phyloP scores from a whole-genome alignment of 805 yeast species.

The Tetrapisispora fleetii region DNA sequence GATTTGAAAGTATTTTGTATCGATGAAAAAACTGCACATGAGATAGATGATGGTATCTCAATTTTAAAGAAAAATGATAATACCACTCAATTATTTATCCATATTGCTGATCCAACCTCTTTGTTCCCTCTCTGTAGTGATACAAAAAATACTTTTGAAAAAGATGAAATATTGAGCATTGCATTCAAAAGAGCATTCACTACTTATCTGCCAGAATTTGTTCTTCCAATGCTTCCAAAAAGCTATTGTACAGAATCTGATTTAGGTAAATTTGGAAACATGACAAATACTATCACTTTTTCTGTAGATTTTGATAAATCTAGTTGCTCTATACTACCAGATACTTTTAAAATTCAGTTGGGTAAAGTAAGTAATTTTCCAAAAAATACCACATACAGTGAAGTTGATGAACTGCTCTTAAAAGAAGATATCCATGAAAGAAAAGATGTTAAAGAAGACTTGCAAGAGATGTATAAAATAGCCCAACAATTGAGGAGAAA shows the following conservation, averaged over 20 bases:
- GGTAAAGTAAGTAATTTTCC: slow-evolving; percentile 39
- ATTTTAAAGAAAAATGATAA: slow-evolving; percentile 31
- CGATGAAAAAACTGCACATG: slow-evolving; percentile 71
- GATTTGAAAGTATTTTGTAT: slow-evolving; percentile 64
- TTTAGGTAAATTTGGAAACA: slow-evolving; percentile 34
- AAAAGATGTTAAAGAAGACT: slow-evolving; percentile 20
- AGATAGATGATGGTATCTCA: slow-evolving; percentile 89
- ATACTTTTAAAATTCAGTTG: slow-evolving; percentile 30
- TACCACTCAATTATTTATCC: slow-evolving; percentile 46
- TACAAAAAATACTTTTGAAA: neutral
- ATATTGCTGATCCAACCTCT: slow-evolving; percentile 83
- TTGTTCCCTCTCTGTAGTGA: slow-evolving; percentile 33
- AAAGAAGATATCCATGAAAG: slow-evolving; percentile 1
- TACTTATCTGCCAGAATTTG: slow-evolving; percentile 59
- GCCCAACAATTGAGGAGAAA: slow-evolving; percentile 12
- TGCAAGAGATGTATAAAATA: slow-evolving; percentile 28
- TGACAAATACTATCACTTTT: slow-evolving; percentile 42
- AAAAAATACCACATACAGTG: slow-evolving; percentile 44
- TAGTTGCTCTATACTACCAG: slow-evolving; percentile 15
- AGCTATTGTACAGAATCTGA: slow-evolving; percentile 43
- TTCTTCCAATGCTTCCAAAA: slow-evolving; percentile 62
- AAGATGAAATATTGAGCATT: slow-evolving; percentile 33
- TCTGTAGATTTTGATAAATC: slow-evolving; percentile 25
- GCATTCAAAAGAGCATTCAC: slow-evolving; percentile 60
- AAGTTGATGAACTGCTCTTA: slow-evolving; percentile 31